A percentile compares a stretch with the other conserved stretches of the same genome.
Evolutionary conservation across 441 rosid species (phyloP).

Genomic region (Gossypium laxum): DNA sequence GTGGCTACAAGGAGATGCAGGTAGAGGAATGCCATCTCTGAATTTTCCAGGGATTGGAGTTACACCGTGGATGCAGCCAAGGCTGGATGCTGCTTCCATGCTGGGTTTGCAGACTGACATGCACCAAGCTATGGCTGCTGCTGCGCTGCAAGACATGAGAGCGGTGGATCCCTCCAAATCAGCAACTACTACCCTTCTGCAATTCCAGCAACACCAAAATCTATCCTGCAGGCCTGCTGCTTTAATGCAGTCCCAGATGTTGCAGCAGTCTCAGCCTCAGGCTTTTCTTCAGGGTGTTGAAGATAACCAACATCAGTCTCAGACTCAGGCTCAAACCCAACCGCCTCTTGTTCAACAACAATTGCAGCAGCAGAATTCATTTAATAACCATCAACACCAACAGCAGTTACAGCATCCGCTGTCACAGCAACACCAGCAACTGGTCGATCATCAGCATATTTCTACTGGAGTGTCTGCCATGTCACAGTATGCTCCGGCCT

Average conservation of each 20-base stretch:
- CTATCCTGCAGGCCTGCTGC: slow-evolving; percentile 43
- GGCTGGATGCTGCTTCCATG: slow-evolving; percentile 56
- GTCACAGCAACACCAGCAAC: slow-evolving; percentile 41
- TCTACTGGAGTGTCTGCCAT: slow-evolving; percentile 40
- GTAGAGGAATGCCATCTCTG: slow-evolving; percentile 59
- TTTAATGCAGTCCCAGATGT: slow-evolving; percentile 51
- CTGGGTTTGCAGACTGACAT: slow-evolving; percentile 76
- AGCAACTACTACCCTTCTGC: slow-evolving; percentile 42
- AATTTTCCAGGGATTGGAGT: slow-evolving; percentile 77
- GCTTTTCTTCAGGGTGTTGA: slow-evolving; percentile 39
- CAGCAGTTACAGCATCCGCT: slow-evolving; percentile 26
- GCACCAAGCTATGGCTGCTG: slow-evolving; percentile 86
- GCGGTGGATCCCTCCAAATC: slow-evolving; percentile 51
- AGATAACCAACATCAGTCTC: slow-evolving; percentile 46
- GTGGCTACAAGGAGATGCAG: slow-evolving; percentile 70
- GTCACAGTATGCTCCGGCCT: slow-evolving; percentile 46
- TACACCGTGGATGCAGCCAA: slow-evolving; percentile 84
- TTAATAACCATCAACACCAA: slow-evolving; percentile 30
- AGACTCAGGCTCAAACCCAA: slow-evolving; percentile 51
- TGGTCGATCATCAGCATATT: slow-evolving; percentile 51
- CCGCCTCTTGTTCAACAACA: slow-evolving; percentile 59
- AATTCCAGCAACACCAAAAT: slow-evolving; percentile 64
- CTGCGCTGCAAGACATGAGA: slow-evolving; percentile 84
- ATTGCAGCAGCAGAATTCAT: slow-evolving; percentile 41
- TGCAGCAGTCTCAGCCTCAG: slow-evolving; percentile 59